These are phyloP conservation scores for Hypoxylon sp. DNA, from an alignment of 2,329 filamentous ascomycete species.

Conservation along the genomic window DNA sequence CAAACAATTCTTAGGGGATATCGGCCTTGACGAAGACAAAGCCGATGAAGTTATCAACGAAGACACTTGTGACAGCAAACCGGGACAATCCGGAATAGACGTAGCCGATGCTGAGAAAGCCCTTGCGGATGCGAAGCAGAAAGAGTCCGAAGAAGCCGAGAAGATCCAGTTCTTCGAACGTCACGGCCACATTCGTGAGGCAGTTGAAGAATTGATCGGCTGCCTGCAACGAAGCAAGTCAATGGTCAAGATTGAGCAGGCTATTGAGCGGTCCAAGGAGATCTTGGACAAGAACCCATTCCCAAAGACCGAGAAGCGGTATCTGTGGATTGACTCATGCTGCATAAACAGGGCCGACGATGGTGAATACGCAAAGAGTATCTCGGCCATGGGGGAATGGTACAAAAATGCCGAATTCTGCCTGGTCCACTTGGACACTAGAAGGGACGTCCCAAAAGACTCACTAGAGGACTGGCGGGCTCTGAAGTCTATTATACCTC, in stretches of 20 bases:
- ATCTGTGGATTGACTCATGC: slow-evolving; percentile 55
- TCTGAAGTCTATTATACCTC: slow-evolving; percentile 30
- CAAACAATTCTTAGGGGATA: slow-evolving; percentile 29
- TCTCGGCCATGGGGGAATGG: slow-evolving; percentile 54
- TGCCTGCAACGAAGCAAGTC: slow-evolving; percentile 51
- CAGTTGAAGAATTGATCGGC: slow-evolving; percentile 47
- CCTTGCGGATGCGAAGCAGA: slow-evolving; percentile 21
- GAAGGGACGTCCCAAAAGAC: slow-evolving; percentile 42
- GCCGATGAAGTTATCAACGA: slow-evolving; percentile 16
- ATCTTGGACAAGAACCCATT: slow-evolving; percentile 52
- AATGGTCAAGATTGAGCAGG: slow-evolving; percentile 50
- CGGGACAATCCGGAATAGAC: slow-evolving; percentile 3
- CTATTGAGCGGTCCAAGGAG: slow-evolving; percentile 46
- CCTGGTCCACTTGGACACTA: slow-evolving; percentile 52
- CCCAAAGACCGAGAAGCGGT: slow-evolving; percentile 48
- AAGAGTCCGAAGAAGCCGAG: slow-evolving; percentile 12
- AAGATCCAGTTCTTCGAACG: slow-evolving; percentile 46
- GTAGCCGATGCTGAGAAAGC: slow-evolving; percentile 18
- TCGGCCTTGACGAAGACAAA: slow-evolving; percentile 30
- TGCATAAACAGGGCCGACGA: slow-evolving; percentile 54
- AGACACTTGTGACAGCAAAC: neutral
- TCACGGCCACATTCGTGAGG: slow-evolving; percentile 47
- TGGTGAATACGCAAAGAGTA: slow-evolving; percentile 52
- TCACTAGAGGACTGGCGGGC: slow-evolving; percentile 46
- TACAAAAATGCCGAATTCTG: slow-evolving; percentile 53